phyloP scores from a whole-genome alignment of 768 basidiomycete genomes.

The Sarcodon aspratus region DNA sequence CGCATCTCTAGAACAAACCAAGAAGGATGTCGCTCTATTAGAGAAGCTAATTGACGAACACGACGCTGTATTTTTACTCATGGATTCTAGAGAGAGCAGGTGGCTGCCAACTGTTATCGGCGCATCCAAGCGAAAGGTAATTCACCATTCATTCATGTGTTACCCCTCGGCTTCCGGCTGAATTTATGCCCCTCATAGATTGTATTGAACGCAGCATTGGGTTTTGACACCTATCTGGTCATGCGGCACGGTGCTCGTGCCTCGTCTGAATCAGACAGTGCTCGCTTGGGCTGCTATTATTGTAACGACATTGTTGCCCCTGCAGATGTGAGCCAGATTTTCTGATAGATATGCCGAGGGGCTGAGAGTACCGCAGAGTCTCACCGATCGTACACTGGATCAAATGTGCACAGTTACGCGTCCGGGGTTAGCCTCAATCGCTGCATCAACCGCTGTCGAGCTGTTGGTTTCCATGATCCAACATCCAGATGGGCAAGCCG shows the following conservation, averaged over 20 bases:
- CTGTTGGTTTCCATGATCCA: constrained; percentile 81
- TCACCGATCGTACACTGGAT: constrained; percentile 87
- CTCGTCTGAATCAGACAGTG: constrained; percentile 18
- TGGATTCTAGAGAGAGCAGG: constrained; percentile 97
- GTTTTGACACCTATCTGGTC: constrained; percentile 93
- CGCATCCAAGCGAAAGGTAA: constrained; percentile 74
- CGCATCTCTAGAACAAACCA: constrained; percentile 39
- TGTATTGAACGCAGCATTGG: constrained; percentile 88
- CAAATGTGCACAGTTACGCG: constrained; percentile 99
- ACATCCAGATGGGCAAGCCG: constrained; percentile 71
- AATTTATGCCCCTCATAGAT: constrained; percentile 35
- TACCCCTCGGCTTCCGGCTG: not conserved
- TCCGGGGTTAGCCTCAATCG: constrained; percentile 89
- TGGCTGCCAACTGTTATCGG: constrained; percentile 93
- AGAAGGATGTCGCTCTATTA: constrained; percentile 59
- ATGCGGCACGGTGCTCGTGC: constrained; percentile 85
- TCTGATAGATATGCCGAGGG: not conserved
- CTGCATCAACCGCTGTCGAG: constrained; percentile 87
- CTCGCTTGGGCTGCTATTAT: constrained; percentile 84
- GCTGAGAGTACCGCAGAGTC: constrained; percentile 24
- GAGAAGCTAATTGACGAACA: constrained; percentile 75
- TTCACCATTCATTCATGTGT: not conserved
- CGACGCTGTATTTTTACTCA: constrained; percentile 85
- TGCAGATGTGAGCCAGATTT: constrained; percentile 55
- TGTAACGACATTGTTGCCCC: constrained; percentile 98